A percentile compares a stretch with the other conserved stretches of the same genome.
Conservation (phyloP, 176 grass and related monocot species). For the Aechmea fasciata region DNA sequence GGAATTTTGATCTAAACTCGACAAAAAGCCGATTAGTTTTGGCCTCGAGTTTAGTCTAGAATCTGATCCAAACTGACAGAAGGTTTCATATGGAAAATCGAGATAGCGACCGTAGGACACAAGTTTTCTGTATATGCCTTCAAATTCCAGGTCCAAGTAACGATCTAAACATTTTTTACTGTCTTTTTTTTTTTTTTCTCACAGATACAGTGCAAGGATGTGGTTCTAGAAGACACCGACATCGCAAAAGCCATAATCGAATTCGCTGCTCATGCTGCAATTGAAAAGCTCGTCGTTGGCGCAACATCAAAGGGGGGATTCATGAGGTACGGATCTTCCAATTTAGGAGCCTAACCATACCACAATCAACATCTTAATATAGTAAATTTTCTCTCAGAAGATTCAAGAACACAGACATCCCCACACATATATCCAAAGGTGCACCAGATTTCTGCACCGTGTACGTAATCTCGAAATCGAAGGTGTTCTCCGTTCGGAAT, state of each 20-base stretch:
- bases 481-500: conserved; percentile 34
- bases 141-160: background rate
- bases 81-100: no score
- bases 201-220: conserved; percentile 71
- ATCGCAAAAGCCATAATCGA: conserved; percentile 55
- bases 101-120: no score
- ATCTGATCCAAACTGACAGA: no score
- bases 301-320: conserved; percentile 45
- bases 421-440: conserved; percentile 45
- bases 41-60: no score
- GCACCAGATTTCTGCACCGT: conserved; percentile 74
- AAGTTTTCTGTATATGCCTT: no score
- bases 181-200: background rate
- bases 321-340: conserved; percentile 32
- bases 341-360: background rate
- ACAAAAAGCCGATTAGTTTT: no score
- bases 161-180: background rate
- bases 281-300: conserved; percentile 68
- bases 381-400: conserved; percentile 19
- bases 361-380: background rate
- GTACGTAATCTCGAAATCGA: conserved; percentile 66
- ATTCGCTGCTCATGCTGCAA: conserved; percentile 45
- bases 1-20: no score
- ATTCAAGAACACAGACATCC: conserved; percentile 57
- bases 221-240: conserved; percentile 70